Evolutionary conservation across 2,329 filamentous ascomycete species (phyloP).

Genomic region (Lasiodiplodia theobromae): DNA sequence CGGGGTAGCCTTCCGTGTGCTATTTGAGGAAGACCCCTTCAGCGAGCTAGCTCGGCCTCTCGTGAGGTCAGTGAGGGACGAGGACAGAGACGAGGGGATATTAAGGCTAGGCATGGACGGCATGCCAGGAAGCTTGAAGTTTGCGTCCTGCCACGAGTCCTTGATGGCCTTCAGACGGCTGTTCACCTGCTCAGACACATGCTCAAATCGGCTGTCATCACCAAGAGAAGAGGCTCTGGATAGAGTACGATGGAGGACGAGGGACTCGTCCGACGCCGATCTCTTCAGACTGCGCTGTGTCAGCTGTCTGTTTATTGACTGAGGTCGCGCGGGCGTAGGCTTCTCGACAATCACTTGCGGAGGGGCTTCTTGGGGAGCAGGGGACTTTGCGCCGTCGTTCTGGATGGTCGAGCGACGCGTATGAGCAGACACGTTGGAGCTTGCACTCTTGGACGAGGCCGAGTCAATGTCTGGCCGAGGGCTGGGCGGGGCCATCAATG

Average conservation of each 20-base stretch:
- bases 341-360: slow-evolving; percentile 10
- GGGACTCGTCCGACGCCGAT: slow-evolving; percentile 77
- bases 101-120: slow-evolving; percentile 51
- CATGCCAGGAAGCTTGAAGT: slow-evolving; percentile 66
- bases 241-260: slow-evolving; percentile 74
- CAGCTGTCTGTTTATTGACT: slow-evolving; percentile 30
- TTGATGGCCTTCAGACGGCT: slow-evolving; percentile 88
- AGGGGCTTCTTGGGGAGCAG: slow-evolving; percentile 29
- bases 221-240: slow-evolving; percentile 84
- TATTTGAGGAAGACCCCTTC: slow-evolving; percentile 8
- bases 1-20: slow-evolving; percentile 16
- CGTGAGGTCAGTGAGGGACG: slow-evolving; percentile 28
- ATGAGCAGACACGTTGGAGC: slow-evolving; percentile 12
- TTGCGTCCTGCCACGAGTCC: slow-evolving; percentile 85
- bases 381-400: slow-evolving; percentile 13
- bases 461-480: slow-evolving; percentile 3
- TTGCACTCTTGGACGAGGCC: background rate
- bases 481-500: slow-evolving; percentile 4
- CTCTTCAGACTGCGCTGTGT: slow-evolving; percentile 56
- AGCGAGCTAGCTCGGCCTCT: slow-evolving; percentile 11
- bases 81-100: slow-evolving; percentile 34
- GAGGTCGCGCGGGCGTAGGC: slow-evolving; percentile 23
- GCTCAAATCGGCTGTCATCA: slow-evolving; percentile 80
- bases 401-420: slow-evolving; percentile 22
- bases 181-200: slow-evolving; percentile 86